Evolutionary conservation across 495 filamentous ascomycete genomes (phyloP).

Genomic region (Aspergillus campestris): DNA sequence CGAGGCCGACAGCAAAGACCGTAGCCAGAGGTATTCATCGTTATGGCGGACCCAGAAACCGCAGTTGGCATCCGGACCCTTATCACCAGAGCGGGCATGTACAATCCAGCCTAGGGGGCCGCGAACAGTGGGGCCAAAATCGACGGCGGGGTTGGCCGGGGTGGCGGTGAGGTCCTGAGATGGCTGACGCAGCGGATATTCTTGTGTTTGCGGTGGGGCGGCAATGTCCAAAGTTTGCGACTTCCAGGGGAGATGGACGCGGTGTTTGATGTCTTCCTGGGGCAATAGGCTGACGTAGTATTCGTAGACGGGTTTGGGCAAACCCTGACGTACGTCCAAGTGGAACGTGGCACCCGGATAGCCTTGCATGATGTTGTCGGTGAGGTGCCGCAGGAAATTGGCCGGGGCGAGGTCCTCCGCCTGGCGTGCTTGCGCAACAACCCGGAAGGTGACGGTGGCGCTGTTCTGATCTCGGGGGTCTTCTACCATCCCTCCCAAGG

Average conservation of each 20-base stretch:
- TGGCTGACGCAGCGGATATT: constrained; percentile 28
- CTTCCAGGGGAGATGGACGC: constrained; percentile 32
- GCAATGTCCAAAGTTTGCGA: constrained; percentile 23
- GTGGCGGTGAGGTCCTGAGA: constrained; percentile 20
- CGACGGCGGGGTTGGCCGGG: constrained; percentile 10
- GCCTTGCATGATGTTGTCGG: constrained; percentile 35
- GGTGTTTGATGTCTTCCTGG: constrained; percentile 29
- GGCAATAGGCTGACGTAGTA: constrained; percentile 38
- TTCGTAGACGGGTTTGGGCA: constrained; percentile 30
- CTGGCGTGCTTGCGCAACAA: constrained; percentile 29
- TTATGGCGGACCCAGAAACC: constrained; percentile 44
- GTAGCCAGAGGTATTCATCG: constrained; percentile 45
- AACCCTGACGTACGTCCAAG: constrained; percentile 29
- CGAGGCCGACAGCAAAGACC: constrained; percentile 32
- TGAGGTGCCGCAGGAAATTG: constrained; percentile 27
- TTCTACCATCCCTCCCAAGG: constrained; percentile 20
- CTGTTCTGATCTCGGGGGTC: constrained; percentile 27
- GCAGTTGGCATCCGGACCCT: constrained; percentile 44
- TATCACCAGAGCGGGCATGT: constrained; percentile 45
- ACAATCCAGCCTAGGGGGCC: constrained; percentile 40
- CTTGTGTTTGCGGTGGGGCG: constrained; percentile 20
- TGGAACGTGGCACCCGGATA: constrained; percentile 37
- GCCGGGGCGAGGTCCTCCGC: constrained; percentile 26
- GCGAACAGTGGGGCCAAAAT: constrained; percentile 34
- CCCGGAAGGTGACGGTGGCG: constrained; percentile 30